These are phyloP conservation scores for Linnemannia zychae DNA, from an alignment of 192 early-diverging fungal genomes.

Conservation along the genomic window DNA sequence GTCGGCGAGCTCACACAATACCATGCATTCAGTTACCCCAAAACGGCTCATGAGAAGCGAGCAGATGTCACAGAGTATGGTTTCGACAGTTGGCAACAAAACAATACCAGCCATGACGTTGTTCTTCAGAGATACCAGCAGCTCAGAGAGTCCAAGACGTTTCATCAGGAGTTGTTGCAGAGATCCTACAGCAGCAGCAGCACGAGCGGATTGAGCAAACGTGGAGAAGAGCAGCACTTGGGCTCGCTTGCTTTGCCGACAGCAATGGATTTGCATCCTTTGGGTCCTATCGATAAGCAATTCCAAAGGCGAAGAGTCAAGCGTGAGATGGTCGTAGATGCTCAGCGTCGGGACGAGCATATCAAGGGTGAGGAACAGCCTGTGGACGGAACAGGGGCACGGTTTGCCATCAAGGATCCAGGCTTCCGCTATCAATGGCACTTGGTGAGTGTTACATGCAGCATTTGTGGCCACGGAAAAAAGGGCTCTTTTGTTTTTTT, in stretches of 20 bases:
- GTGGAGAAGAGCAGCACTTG: background rate
- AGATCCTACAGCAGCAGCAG: background rate
- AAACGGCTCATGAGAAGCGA: constrained; percentile 37
- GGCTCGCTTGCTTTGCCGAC: background rate
- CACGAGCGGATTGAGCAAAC: constrained; percentile 10
- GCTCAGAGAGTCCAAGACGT: constrained; percentile 27
- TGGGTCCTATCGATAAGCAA: constrained; percentile 56
- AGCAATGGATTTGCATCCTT: constrained; percentile 4
- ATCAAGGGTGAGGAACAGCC: constrained; percentile 22
- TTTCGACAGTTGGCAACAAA: background rate
- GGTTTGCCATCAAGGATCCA: constrained; percentile 78
- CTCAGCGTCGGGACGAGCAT: constrained; percentile 26
- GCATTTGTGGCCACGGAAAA: background rate
- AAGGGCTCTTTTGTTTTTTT: background rate
- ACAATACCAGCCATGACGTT: constrained; percentile 45
- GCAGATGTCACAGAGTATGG: constrained; percentile 8
- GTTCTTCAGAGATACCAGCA: constrained; percentile 49
- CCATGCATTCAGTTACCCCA: constrained; percentile 72
- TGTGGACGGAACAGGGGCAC: constrained; percentile 23
- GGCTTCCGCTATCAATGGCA: constrained; percentile 87
- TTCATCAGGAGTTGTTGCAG: constrained; percentile 19
- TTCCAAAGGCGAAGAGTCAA: constrained; percentile 52
- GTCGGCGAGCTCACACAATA: constrained; percentile 78
- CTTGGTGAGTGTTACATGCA: constrained; percentile 65
- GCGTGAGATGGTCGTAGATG: constrained; percentile 15